These are phyloP conservation scores for Cryptococcus neoformans DNA, from an alignment of 1,284 basidiomycete species.

Conservation along the genomic window DNA sequence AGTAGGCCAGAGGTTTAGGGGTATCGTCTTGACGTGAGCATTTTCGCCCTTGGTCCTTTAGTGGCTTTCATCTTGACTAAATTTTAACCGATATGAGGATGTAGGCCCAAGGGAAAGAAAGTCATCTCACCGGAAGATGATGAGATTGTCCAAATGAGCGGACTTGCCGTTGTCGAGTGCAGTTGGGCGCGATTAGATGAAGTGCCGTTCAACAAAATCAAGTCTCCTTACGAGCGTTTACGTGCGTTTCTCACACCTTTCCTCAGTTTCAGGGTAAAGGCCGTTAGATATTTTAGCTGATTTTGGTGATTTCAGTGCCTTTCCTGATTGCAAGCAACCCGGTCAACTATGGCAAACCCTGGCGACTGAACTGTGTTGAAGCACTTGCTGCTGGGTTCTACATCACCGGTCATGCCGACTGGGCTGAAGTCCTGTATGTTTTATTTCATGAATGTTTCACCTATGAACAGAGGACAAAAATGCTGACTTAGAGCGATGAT, in stretches of 20 bases:
- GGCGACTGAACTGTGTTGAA: constrained; percentile 87
- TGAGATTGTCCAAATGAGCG: constrained; percentile 69
- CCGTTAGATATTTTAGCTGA: neutral
- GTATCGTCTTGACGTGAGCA: constrained; percentile 86
- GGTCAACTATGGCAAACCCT: constrained; percentile 92
- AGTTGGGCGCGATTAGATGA: constrained; percentile 95
- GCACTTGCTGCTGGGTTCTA: constrained; percentile 91
- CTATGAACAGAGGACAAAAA: neutral
- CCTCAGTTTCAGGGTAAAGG: neutral
- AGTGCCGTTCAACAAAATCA: constrained; percentile 90
- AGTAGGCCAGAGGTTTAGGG: constrained; percentile 83
- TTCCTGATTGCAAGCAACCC: constrained; percentile 91
- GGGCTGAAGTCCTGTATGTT: constrained; percentile 64
- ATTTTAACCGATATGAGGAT: neutral
- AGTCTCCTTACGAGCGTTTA: constrained; percentile 86
- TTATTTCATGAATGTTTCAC: neutral
- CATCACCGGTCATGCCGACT: constrained; percentile 76
- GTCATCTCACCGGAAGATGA: constrained; percentile 80
- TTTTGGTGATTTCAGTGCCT: constrained; percentile 61
- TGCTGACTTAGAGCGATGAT: neutral
- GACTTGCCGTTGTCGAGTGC: constrained; percentile 94
- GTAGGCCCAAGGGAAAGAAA: constrained; percentile 79
- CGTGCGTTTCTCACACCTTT: constrained; percentile 54
- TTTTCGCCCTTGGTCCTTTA: neutral
- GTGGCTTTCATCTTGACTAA: neutral